These are phyloP conservation scores for Neoarthrinium moseri DNA, from an alignment of 2,329 filamentous ascomycete genomes.

Conservation along the genomic window DNA sequence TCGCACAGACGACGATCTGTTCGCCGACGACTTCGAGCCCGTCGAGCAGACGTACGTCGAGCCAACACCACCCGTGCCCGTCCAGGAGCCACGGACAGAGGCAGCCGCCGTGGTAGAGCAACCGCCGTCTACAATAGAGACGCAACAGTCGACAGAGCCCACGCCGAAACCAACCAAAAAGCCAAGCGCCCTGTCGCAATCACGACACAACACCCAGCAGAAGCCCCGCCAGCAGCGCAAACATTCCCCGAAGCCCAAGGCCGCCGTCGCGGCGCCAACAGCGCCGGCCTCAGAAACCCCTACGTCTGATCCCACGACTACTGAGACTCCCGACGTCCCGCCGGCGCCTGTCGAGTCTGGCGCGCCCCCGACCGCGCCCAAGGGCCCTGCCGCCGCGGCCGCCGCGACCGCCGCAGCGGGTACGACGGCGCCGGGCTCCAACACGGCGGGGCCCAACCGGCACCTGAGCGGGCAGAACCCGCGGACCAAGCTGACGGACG, in stretches of 20 bases:
- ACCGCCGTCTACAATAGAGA: slow-evolving; percentile 3
- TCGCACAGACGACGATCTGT: slow-evolving; percentile 61
- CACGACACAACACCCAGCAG: slow-evolving; percentile 10
- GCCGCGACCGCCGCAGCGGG: slow-evolving; percentile 7
- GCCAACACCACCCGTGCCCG: slow-evolving; percentile 11
- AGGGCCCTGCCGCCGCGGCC: neutral
- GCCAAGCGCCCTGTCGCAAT: slow-evolving; percentile 9
- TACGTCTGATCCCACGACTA: slow-evolving; percentile 3
- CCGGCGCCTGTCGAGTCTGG: slow-evolving; percentile 1
- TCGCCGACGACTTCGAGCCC: slow-evolving; percentile 62
- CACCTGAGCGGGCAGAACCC: slow-evolving; percentile 57
- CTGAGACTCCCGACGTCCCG: slow-evolving; percentile 5
- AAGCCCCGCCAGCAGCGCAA: slow-evolving; percentile 11
- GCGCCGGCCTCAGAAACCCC: slow-evolving; percentile 10
- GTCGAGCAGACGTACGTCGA: slow-evolving; percentile 34
- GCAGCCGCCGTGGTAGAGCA: neutral
- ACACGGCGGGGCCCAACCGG: slow-evolving; percentile 38
- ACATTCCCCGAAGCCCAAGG: slow-evolving; percentile 11
- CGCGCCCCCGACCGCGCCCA: neutral
- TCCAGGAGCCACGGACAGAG: neutral
- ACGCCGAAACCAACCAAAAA: slow-evolving; percentile 4
- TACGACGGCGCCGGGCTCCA: slow-evolving; percentile 25
- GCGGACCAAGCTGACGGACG: slow-evolving; percentile 58
- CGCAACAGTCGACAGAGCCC: slow-evolving; percentile 9
- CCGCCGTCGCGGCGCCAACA: slow-evolving; percentile 12